Evolutionary conservation across 768 basidiomycete genomes (phyloP).

Genomic region (Suillus subalutaceus): DNA sequence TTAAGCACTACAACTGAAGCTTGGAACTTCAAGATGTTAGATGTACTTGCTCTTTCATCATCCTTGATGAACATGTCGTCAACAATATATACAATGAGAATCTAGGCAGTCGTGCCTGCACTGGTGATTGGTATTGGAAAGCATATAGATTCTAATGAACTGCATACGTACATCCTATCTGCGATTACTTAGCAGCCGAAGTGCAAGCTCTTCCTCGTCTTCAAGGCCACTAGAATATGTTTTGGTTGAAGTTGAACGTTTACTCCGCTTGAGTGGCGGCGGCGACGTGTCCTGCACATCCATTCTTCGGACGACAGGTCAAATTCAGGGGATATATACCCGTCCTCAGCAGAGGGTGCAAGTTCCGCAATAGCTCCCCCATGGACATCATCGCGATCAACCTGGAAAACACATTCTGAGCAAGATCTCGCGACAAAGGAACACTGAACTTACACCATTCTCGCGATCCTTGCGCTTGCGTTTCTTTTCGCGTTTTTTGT

Average conservation of each 20-base stretch:
- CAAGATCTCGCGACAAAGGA: neutral
- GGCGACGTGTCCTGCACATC: slow-evolving; percentile 33
- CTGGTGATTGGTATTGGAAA: neutral
- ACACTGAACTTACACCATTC: slow-evolving; percentile 33
- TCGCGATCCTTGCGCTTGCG: slow-evolving; percentile 86
- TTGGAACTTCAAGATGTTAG: slow-evolving; percentile 25
- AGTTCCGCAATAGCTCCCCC: slow-evolving; percentile 28
- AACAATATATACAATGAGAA: neutral
- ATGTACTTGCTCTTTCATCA: slow-evolving; percentile 9
- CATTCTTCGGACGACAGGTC: slow-evolving; percentile 47
- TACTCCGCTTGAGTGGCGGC: slow-evolving; percentile 38
- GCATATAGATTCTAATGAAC: neutral
- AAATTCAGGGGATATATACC: slow-evolving; percentile 74
- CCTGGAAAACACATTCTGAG: slow-evolving; percentile 11
- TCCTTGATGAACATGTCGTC: neutral
- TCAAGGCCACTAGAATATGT: slow-evolving; percentile 38
- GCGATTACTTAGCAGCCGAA: slow-evolving; percentile 51
- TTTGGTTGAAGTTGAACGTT: slow-evolving; percentile 19
- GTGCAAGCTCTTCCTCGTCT: slow-evolving; percentile 67
- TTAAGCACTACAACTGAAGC: slow-evolving; percentile 56
- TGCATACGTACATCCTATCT: slow-evolving; percentile 7
- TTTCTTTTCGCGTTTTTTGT: slow-evolving; percentile 92
- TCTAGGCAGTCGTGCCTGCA: neutral
- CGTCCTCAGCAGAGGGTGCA: slow-evolving; percentile 54
- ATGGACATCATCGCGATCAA: slow-evolving; percentile 34